Base-by-base conservation (phyloP, 2,329 filamentous ascomycete species). In the Pseudophaeomoniella oleicola region DNA sequence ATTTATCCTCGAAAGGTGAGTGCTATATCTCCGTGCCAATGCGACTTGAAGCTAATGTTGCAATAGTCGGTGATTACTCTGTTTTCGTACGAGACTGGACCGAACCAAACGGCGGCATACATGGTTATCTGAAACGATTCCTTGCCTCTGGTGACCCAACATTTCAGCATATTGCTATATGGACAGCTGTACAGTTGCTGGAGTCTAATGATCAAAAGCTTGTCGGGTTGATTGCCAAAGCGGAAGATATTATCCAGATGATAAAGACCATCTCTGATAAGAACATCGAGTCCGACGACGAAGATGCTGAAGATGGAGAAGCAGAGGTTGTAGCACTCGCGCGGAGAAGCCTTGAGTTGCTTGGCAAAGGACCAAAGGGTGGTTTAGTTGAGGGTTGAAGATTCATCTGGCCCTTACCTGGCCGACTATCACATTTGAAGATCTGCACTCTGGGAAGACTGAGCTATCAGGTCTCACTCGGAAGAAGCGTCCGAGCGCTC, bases 161-260 rank as follows among this genome's bases (percentile, higher is more conserved):
- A 0, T 98, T 98, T 68, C 90, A 98, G 60, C 90, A 98, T 56
- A 98, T 98, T 53, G 90, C 90, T 35, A 94, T 96, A 44, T 98
- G 90, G 90, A 98, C 90, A 2, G 64, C 98, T 34, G 72, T 98
- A 3, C 90, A 98, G 55, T 72, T 98, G 3, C 78, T 98, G 35
- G 90, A 98, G 60, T 94, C 88, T 0, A 87, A 93, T 55, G 88
- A 98, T 54, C 78, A 82, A 60, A 80, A 76, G 38, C 68, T 98
- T n/a, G 81, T 94, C 44, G 78, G 78, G 35, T 75, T 85, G 34
- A 94, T 98, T 47, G 78, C 83, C 49, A 82, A 88, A 52, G 87
- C 86, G 2, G 82, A 88, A 44, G 85, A 94, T 46, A 81, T 98
- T 46, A 82, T 94, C 39, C 75, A 84, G 43, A 86, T 94, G 71